Evolutionary conservation across 2,329 filamentous ascomycete species (phyloP), one percentile per base, ranked within the genome.

Genomic region (Bertia moriformis): DNA sequence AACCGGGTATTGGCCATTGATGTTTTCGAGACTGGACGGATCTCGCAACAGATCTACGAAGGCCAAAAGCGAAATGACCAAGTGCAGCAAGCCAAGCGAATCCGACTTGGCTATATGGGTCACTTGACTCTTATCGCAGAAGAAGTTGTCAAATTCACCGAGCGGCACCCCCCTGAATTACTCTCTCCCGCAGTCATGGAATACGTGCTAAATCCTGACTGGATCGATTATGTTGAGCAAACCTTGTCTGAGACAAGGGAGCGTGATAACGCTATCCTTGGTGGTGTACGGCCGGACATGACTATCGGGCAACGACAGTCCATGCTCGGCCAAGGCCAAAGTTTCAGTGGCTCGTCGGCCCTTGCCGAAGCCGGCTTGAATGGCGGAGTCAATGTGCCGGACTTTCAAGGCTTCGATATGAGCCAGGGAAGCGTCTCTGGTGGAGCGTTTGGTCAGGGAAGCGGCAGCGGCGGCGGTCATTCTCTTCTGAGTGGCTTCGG

Each of bases 131-230:
- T 98, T 19, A 95, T 98, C 43, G 89, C 91, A 19, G 91, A 98
- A 59, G 91, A 98, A 59, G 91, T 98, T 14, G 87, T 96, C 54
- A 98, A 96, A 60, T 96, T 98, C 54, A 94, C 87, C 24, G 91
- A 95, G 59, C 78, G 91, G 40, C 85, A 95, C 56, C 83, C 89
- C 3, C 83, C 87, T 1, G 88, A 96, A 59, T 65, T 89, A 15
- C 68, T 96, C 7, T 91, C 87, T 1, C 80, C 85, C 44, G 69
- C 72, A 12, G 86, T 98, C 2, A 68, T 94, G 46, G 84, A 94
- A 49, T 85, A 82, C 49, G 86, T 96, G 38, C 84, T 91, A 67
- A 82, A 85, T 51, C 78, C 80, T 39, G 80, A 87, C 43, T 98
- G 91, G 91, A 83, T 91, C 50, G 80, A 84, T 49, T 98, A 96